phyloP scores from a whole-genome alignment of 805 yeast genomes.

The Candida chauliodis region DNA sequence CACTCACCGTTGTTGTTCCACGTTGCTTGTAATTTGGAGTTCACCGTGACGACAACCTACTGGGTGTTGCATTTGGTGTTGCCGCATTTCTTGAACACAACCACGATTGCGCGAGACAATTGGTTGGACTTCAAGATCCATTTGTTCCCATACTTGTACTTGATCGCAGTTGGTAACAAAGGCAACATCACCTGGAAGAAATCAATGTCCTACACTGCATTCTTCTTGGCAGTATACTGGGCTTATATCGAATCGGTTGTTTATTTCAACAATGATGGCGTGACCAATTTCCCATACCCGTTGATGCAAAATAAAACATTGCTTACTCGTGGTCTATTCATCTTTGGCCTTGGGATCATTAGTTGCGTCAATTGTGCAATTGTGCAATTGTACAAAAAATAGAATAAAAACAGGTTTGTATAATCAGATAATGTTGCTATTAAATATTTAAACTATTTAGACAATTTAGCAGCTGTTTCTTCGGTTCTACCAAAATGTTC shows the following conservation, averaged over 20 bases:
- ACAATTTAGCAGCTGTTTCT: slow-evolving; percentile 10
- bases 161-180: slow-evolving; percentile 6
- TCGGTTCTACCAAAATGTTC: slow-evolving; percentile 25
- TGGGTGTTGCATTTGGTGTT: slow-evolving; percentile 18
- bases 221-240: slow-evolving; percentile 8
- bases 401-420: neutral
- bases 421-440: too few species aligned
- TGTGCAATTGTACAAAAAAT: neutral
- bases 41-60: slow-evolving; percentile 19
- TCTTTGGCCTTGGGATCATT: slow-evolving; percentile 3
- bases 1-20: slow-evolving; percentile 3
- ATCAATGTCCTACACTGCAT: slow-evolving; percentile 5
- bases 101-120: slow-evolving; percentile 14
- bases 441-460: too few species aligned
- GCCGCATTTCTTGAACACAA: slow-evolving; percentile 16
- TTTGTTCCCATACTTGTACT: slow-evolving; percentile 19
- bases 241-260: slow-evolving; percentile 18
- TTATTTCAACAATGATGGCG: slow-evolving; percentile 6
- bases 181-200: slow-evolving; percentile 1
- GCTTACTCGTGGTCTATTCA: slow-evolving; percentile 6
- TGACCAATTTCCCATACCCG: slow-evolving; percentile 11
- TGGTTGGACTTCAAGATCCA: slow-evolving; percentile 21
- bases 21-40: slow-evolving; percentile 18
- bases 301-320: slow-evolving; percentile 5
- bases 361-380: slow-evolving; percentile 6